These are phyloP conservation scores for Pontederia paniculata DNA, from an alignment of 176 grass and related monocot species.

Conservation along the genomic window DNA sequence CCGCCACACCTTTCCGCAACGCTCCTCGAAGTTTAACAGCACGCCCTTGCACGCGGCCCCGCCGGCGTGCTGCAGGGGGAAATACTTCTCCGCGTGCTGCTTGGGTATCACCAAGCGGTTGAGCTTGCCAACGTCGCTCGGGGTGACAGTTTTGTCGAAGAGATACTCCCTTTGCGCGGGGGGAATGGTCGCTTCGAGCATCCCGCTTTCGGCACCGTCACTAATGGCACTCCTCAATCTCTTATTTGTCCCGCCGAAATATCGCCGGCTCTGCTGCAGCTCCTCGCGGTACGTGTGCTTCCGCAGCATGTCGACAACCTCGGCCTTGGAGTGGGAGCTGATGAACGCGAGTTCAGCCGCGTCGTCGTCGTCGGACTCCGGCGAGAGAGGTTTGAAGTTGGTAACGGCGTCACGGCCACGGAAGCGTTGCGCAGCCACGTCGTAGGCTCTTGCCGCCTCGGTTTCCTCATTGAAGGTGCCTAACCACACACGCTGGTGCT, in stretches of 20 bases:
- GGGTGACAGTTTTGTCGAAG: not conserved
- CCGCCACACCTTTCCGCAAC: constrained; percentile 11
- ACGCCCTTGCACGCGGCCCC: not conserved
- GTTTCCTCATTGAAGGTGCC: constrained; percentile 1
- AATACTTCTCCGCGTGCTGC: constrained; percentile 10
- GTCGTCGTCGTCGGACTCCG: not conserved
- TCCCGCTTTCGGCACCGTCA: not conserved
- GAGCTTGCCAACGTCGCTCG: constrained; percentile 10
- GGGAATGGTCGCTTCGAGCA: not conserved
- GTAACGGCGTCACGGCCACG: constrained; percentile 2
- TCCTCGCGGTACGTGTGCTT: constrained; percentile 11
- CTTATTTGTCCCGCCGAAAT: not conserved
- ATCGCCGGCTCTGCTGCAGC: not conserved
- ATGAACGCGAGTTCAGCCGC: not conserved
- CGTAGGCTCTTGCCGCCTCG: constrained; percentile 2
- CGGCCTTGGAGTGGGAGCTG: not conserved
- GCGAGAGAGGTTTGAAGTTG: not conserved
- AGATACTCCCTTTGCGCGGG: not conserved
- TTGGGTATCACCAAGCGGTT: constrained; percentile 6
- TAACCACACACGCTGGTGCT: constrained; percentile 11
- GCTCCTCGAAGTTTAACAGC: constrained; percentile 9
- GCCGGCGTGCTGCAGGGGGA: not conserved
- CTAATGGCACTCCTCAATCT: too few species aligned
- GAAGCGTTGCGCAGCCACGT: constrained; percentile 8
- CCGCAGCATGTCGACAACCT: constrained; percentile 8